Conservation (phyloP, 768 basidiomycete genomes). For the Suillus decipiens region DNA sequence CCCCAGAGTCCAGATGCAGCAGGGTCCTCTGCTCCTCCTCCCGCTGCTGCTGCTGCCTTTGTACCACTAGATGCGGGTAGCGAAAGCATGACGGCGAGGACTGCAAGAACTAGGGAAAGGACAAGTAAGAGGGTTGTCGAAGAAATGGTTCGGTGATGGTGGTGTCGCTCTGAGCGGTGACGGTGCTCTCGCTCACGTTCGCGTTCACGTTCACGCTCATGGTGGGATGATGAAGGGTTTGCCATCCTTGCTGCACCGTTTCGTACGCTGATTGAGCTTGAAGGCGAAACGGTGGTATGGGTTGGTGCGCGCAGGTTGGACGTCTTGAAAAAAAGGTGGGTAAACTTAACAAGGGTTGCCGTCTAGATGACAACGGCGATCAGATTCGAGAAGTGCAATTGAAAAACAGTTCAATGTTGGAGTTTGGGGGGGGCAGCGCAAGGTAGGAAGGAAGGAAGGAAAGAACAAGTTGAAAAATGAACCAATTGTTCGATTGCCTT, state of each 20-base stretch:
- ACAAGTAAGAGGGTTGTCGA: constrained; percentile 88
- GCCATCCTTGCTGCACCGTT: constrained; percentile 62
- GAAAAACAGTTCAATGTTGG: constrained; percentile 18
- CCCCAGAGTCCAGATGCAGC: constrained; percentile 60
- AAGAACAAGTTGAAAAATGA: constrained; percentile 30
- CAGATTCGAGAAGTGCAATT: not conserved
- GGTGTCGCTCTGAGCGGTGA: constrained; percentile 66
- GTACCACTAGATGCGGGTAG: constrained; percentile 60
- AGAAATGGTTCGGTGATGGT: constrained; percentile 83
- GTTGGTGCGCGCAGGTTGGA: constrained; percentile 62
- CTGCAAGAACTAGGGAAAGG: constrained; percentile 81
- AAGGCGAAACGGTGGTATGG: constrained; percentile 76
- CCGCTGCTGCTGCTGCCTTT: constrained; percentile 20
- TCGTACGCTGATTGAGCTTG: constrained; percentile 60
- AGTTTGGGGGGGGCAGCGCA: constrained; percentile 20
- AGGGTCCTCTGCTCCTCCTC: constrained; percentile 35
- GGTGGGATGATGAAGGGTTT: constrained; percentile 82
- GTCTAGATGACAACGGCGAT: constrained; percentile 8
- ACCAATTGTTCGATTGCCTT: constrained; percentile 31
- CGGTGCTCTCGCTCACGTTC: constrained; percentile 53
- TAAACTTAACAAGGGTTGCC: constrained; percentile 16
- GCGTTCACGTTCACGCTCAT: constrained; percentile 54
- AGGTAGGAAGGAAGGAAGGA: not conserved
- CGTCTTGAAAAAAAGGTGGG: constrained; percentile 50
- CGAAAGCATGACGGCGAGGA: constrained; percentile 89